Percentiles rank a stretch among this genome's conserved stretches.
Evolutionary conservation across 2,329 filamentous ascomycete species (phyloP).

Genomic region (Cladosporium cucumerinum): DNA sequence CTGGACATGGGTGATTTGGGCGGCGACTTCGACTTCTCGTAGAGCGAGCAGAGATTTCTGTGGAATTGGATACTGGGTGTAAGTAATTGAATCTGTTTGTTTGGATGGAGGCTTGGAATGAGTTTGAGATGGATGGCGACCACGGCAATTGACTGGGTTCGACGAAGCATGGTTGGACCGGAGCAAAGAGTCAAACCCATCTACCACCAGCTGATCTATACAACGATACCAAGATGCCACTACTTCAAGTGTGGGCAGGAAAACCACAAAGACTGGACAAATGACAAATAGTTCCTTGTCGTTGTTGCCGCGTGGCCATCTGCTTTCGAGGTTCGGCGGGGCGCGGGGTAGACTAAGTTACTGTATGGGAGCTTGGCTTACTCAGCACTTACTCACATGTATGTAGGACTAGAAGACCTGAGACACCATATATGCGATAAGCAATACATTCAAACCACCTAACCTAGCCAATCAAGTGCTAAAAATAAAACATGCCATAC

Average conservation of each 20-base stretch:
- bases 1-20: slow-evolving; percentile 36
- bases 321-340: slow-evolving; percentile 1
- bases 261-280: background rate
- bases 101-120: background rate
- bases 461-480: background rate
- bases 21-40: slow-evolving; percentile 33
- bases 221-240: background rate
- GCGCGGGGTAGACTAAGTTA: background rate
- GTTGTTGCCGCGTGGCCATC: background rate
- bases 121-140: background rate
- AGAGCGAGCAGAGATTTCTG: slow-evolving; percentile 2
- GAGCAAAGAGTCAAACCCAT: background rate
- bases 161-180: background rate
- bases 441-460: background rate
- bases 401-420: background rate
- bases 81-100: background rate
- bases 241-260: background rate
- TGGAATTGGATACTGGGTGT: background rate
- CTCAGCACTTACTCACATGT: background rate
- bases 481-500: slow-evolving; percentile 54
- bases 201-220: background rate
- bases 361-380: background rate
- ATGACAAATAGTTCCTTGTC: background rate
- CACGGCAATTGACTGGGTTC: background rate
- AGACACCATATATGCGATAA: background rate